Evolutionary conservation across 768 basidiomycete genomes (phyloP).

Genomic region (Cantharellus cinnabarinus): DNA sequence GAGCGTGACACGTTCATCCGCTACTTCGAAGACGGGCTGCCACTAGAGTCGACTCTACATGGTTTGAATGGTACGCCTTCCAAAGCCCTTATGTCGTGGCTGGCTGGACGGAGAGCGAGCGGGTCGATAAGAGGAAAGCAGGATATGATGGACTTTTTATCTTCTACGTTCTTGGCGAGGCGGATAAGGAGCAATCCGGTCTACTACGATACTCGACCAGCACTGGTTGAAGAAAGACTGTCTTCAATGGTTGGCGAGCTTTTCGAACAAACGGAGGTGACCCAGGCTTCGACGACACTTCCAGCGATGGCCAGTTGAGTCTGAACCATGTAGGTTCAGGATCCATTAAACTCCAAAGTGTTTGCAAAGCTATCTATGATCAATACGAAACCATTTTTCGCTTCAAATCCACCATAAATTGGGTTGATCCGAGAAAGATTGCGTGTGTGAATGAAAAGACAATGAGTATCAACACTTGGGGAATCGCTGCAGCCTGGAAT

Average conservation of each 20-base stretch:
- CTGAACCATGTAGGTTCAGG: too few relatives aligned
- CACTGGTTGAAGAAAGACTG: conserved; percentile 31
- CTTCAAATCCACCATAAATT: too few relatives aligned
- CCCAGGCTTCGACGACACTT: not conserved
- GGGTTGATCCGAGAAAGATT: too few relatives aligned
- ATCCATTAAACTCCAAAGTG: too few relatives aligned
- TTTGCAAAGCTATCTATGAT: too few relatives aligned
- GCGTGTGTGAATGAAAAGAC: too few relatives aligned
- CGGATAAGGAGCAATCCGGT: conserved; percentile 61
- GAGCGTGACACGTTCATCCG: conserved; percentile 59
- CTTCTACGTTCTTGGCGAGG: conserved; percentile 60
- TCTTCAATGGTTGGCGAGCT: conserved; percentile 46
- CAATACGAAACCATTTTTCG: too few relatives aligned
- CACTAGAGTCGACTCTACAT: conserved; percentile 63
- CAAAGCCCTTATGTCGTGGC: conserved; percentile 26
- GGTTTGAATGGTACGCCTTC: not conserved
- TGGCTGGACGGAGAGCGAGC: conserved; percentile 20
- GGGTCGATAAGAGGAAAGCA: conserved; percentile 31
- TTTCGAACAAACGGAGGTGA: not conserved
- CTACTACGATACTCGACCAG: conserved; percentile 47
- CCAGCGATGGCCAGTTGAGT: too few relatives aligned
- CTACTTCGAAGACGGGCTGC: conserved; percentile 75
- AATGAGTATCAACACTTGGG: too few relatives aligned
- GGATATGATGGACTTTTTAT: conserved; percentile 53
- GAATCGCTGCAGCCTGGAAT: too few relatives aligned